These are phyloP conservation scores for Aspergillus sp. DNA, from an alignment of 2,329 filamentous ascomycete genomes.

Conservation along the genomic window DNA sequence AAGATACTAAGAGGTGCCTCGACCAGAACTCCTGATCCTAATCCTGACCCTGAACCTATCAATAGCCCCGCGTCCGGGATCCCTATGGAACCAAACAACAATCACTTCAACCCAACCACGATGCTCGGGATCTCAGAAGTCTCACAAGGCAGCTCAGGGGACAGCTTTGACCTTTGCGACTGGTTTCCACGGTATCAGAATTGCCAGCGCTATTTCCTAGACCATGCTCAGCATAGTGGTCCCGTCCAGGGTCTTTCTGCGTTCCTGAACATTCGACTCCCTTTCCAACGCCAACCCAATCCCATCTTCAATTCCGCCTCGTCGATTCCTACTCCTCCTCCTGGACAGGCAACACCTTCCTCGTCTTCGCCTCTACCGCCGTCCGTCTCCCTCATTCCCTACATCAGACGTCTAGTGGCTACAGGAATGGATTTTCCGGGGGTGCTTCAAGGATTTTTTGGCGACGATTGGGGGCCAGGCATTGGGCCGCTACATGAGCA, in stretches of 20 bases:
- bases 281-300: slow-evolving; percentile 63
- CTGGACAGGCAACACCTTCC: slow-evolving; percentile 33
- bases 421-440: slow-evolving; percentile 83
- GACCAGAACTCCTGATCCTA: slow-evolving; percentile 1
- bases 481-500: slow-evolving; percentile 78
- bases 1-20: slow-evolving; percentile 10
- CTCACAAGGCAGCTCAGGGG: slow-evolving; percentile 32
- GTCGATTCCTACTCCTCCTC: slow-evolving; percentile 33
- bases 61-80: slow-evolving; percentile 10
- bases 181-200: slow-evolving; percentile 90
- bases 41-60: slow-evolving; percentile 6
- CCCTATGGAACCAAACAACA: slow-evolving; percentile 23
- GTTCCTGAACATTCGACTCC: slow-evolving; percentile 85
- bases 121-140: slow-evolving; percentile 32
- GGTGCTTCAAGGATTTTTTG: slow-evolving; percentile 92
- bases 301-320: slow-evolving; percentile 41
- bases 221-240: slow-evolving; percentile 76
- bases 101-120: slow-evolving; percentile 30
- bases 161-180: slow-evolving; percentile 63
- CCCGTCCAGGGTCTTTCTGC: slow-evolving; percentile 82
- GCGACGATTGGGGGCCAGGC: slow-evolving; percentile 80
- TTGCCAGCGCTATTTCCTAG: slow-evolving; percentile 85
- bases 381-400: slow-evolving; percentile 69
- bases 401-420: slow-evolving; percentile 80
- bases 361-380: slow-evolving; percentile 31